These are phyloP conservation scores for Xylaria scruposa DNA, from an alignment of 495 filamentous ascomycete species.

Conservation along the genomic window DNA sequence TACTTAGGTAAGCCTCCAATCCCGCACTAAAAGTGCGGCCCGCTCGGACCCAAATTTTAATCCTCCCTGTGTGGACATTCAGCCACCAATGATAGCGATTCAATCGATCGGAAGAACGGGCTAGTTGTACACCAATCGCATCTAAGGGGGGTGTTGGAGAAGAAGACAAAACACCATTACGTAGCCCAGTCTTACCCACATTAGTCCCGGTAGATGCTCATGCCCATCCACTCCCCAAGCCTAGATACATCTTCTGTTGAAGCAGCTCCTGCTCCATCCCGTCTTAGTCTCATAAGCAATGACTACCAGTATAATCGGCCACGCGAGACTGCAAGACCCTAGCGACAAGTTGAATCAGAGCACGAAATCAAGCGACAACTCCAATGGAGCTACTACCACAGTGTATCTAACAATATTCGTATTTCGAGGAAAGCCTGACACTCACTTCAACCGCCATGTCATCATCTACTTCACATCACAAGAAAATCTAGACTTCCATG, in stretches of 20 bases:
- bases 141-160: not conserved
- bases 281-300: slow-evolving; percentile 1
- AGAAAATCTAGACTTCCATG: slow-evolving; percentile 4
- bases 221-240: not conserved
- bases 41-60: too few relatives aligned
- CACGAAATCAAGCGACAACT: not conserved
- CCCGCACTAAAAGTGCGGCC: too few relatives aligned
- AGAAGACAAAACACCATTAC: not conserved
- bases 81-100: not conserved
- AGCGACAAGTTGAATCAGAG: not conserved
- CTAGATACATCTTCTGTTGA: not conserved
- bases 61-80: too few relatives aligned
- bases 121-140: not conserved
- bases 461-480: slow-evolving; percentile 12
- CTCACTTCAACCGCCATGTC: slow-evolving; percentile 15
- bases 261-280: not conserved
- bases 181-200: not conserved
- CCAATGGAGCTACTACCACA: slow-evolving; percentile 1
- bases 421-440: slow-evolving; percentile 4
- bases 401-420: slow-evolving; percentile 12
- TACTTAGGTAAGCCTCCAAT: too few relatives aligned
- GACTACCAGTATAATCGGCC: not conserved
- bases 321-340: not conserved
- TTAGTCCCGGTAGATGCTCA: not conserved
- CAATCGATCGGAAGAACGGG: not conserved